A percentile compares a stretch with the other conserved stretches of the same genome.
Conservation (phyloP, 1,139 yeast genomes). For the Diutina sp. region DNA sequence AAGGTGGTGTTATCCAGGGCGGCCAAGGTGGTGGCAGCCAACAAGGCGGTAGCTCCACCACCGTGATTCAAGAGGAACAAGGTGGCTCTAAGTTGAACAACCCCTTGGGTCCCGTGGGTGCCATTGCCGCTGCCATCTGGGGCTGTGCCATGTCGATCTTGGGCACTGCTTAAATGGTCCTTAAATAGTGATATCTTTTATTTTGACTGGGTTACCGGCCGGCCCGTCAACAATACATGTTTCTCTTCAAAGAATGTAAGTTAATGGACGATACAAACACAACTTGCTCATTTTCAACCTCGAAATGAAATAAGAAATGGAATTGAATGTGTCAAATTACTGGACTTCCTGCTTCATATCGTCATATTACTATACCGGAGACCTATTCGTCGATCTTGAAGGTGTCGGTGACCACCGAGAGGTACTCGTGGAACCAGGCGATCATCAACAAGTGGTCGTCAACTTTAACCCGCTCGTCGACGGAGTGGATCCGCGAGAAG, state of each 20-base stretch:
- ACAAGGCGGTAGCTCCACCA: neutral
- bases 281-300: too few species aligned
- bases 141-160: neutral
- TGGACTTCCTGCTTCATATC: too few species aligned
- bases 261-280: neutral
- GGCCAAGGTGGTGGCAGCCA: neutral
- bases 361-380: too few species aligned
- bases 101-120: conserved; percentile 1
- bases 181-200: neutral
- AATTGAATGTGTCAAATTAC: too few species aligned
- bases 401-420: conserved; percentile 11
- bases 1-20: neutral
- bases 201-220: neutral
- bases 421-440: conserved; percentile 29
- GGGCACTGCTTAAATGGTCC: neutral
- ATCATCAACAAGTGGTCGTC: conserved; percentile 27
- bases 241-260: neutral
- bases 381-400: too few species aligned
- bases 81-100: neutral
- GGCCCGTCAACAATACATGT: neutral
- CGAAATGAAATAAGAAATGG: too few species aligned
- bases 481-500: conserved; percentile 19
- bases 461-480: conserved; percentile 24
- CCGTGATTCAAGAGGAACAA: neutral
- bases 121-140: conserved; percentile 1